Evolutionary conservation across 2,329 filamentous ascomycete genomes (phyloP), one percentile per base, ranked within the genome.

Genomic region (Hymenoscyphus occultus): DNA sequence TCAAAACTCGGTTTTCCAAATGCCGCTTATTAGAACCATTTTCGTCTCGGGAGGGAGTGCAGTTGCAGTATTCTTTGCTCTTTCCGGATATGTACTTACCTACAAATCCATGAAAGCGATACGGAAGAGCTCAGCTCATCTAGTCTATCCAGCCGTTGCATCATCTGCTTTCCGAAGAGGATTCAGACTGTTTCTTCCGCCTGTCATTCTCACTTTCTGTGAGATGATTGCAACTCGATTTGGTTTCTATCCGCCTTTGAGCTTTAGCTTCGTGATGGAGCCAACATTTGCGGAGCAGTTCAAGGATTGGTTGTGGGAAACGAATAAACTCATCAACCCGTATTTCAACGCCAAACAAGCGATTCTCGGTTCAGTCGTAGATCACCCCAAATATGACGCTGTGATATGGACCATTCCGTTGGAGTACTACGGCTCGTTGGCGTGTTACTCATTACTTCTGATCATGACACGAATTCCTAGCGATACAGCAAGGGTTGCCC

Each of bases 371-470:
- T 40, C 39, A 56, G 59, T 65, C 31, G 45, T 64, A 13, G 60
- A 61, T 40, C 69, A 69, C 56, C 65, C 67, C 9, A 72, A 69
- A 56, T 82, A 81, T 65, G 78, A 81, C 65, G 71, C 78, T 9
- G 80, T 82, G 62, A 74, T 82, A 16, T 83, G 80, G 81, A 82
- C 81, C 1, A 81, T 83, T 19, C 79, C 81, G 0, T 77, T 81
- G 63, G 80, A 83, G 64, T 79, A 81, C 61, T 78, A 75, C 32
- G 77, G 80, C 70, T 82, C 80, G 9, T 77, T 82, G 10, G 63
- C 69, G 16, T 68, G 67, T 48, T 73, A 73, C 42, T 56, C 63
- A 14, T 39, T 72, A 2, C 59, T 73, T 12, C 56, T 73, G 10
- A 14, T 68, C 9, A 48, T 71, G 4, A 60, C 58, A 5, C 57